These are phyloP conservation scores for Epichloe amarillans DNA, from an alignment of 2,329 filamentous ascomycete genomes.

Conservation along the genomic window DNA sequence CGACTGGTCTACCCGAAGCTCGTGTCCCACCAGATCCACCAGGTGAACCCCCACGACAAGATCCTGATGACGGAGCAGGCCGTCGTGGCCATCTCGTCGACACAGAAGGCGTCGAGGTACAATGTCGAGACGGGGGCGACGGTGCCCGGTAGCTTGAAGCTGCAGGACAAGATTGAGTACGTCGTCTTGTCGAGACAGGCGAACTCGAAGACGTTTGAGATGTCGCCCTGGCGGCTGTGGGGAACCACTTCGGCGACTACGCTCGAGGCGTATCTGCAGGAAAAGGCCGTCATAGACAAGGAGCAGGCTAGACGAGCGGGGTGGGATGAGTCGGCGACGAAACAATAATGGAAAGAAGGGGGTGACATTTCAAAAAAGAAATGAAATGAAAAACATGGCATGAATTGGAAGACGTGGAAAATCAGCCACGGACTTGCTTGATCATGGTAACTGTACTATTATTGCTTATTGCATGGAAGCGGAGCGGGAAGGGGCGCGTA, in stretches of 20 bases:
- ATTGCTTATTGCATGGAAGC: not conserved
- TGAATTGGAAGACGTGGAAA: not conserved
- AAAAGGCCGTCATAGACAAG: slow-evolving; percentile 21
- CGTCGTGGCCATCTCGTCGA: slow-evolving; percentile 45
- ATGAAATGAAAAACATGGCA: not conserved
- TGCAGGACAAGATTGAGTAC: slow-evolving; percentile 48
- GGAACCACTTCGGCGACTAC: slow-evolving; percentile 46
- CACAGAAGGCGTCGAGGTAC: slow-evolving; percentile 37
- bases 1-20: slow-evolving; percentile 31
- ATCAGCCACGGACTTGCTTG: not conserved
- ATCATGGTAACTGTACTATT: not conserved
- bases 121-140: slow-evolving; percentile 22
- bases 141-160: slow-evolving; percentile 33
- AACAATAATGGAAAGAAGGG: not conserved
- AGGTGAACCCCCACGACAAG: slow-evolving; percentile 28
- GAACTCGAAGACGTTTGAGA: slow-evolving; percentile 31
- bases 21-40: slow-evolving; percentile 39
- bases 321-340: slow-evolving; percentile 13
- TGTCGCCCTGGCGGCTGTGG: slow-evolving; percentile 49
- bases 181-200: slow-evolving; percentile 43
- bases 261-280: slow-evolving; percentile 24
- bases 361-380: too few relatives aligned
- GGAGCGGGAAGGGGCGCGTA: not conserved
- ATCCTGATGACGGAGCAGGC: slow-evolving; percentile 32
- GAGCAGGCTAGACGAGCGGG: slow-evolving; percentile 22